Evolutionary conservation across 75 land plant species (phyloP), one percentile per base, ranked within the genome.

Genomic region (Cunninghamia lanceolata): DNA sequence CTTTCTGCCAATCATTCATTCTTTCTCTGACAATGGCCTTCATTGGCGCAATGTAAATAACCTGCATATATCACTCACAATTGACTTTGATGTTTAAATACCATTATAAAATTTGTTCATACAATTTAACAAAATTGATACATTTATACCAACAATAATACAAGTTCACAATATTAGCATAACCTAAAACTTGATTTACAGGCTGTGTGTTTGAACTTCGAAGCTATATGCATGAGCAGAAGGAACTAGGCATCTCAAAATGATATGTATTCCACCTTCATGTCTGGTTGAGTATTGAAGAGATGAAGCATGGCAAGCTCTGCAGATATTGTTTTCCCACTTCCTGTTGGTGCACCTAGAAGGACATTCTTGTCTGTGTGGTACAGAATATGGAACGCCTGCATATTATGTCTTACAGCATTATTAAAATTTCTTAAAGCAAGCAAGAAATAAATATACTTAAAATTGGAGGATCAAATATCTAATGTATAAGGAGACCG

Each of bases 291-390:
- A 32, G 93, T 93, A 85, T 95, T 97, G 88, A 98, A 98, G 11
- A 98, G 96, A 74, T 82, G 99, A 71, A 98, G 90, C 92, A 98
- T 97, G 32, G 99, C 97, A 82, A 98, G 92, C 84, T 98, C 99
- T 84, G 99, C 92, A 76, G 99, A 96, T 86, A 98, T 98, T 11
- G 99, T 98, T 90, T 98, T 98, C 80, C 99, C 99, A 95, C 99
- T 98, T 78, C 99, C 99, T 35, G 99, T 98, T 25, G 99, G 99
- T 78, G 99, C 99, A 45, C 99, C 99, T 76, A 98, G 85, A 30
- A 98, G 97, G 80, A 96, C 96, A 92, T 94, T 98, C 83, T 90
- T 88, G 46, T 96, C 99, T 32, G 99, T 93, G 87, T 98, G 99
- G 86, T 98, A 96, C 52, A 98, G 89, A 42, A 93, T 89, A 90